Conservation (phyloP, 2,329 filamentous ascomycete genomes). For the Alternaria brassicae region DNA sequence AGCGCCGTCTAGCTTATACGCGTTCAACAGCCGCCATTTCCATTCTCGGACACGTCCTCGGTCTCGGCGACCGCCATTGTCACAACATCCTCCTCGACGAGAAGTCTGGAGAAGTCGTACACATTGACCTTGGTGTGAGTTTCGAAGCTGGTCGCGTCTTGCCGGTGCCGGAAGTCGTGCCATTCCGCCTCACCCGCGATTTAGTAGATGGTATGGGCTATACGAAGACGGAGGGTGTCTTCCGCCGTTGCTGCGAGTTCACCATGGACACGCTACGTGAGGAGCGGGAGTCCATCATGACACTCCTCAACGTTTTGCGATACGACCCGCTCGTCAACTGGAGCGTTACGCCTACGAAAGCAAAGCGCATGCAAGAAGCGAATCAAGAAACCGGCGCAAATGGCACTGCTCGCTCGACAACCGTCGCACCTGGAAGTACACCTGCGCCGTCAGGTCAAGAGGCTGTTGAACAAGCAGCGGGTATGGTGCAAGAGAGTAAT, state of each 20-base stretch:
- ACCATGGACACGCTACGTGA: slow-evolving; percentile 93
- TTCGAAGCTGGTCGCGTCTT: slow-evolving; percentile 97
- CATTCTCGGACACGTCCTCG: slow-evolving; percentile 91
- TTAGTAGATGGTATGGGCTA: slow-evolving; percentile 97
- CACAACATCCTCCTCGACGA: slow-evolving; percentile 96
- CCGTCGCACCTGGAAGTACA: slow-evolving; percentile 37
- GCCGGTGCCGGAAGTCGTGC: slow-evolving; percentile 92
- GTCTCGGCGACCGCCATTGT: slow-evolving; percentile 90
- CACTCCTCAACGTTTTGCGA: slow-evolving; percentile 94
- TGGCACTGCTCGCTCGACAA: slow-evolving; percentile 40
- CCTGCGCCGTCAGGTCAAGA: slow-evolving; percentile 35
- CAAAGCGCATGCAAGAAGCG: slow-evolving; percentile 71
- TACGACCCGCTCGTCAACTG: slow-evolving; percentile 97
- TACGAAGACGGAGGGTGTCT: slow-evolving; percentile 93
- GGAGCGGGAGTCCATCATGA: slow-evolving; percentile 97
- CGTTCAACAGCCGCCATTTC: slow-evolving; percentile 93
- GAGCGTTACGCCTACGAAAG: slow-evolving; percentile 78
- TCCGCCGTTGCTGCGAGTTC: slow-evolving; percentile 97
- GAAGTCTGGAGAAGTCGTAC: slow-evolving; percentile 89
- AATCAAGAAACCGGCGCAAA: slow-evolving; percentile 58
- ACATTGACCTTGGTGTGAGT: slow-evolving; percentile 95
- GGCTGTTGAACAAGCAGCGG: slow-evolving; percentile 33
- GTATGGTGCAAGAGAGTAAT: slow-evolving; percentile 35
- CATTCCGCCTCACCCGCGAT: slow-evolving; percentile 92
- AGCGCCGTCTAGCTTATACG: slow-evolving; percentile 86